A percentile compares a stretch with the other conserved stretches of the same genome.
These are phyloP conservation scores for Castanea sativa DNA, from an alignment of 306 rosid species.

Conservation along the genomic window DNA sequence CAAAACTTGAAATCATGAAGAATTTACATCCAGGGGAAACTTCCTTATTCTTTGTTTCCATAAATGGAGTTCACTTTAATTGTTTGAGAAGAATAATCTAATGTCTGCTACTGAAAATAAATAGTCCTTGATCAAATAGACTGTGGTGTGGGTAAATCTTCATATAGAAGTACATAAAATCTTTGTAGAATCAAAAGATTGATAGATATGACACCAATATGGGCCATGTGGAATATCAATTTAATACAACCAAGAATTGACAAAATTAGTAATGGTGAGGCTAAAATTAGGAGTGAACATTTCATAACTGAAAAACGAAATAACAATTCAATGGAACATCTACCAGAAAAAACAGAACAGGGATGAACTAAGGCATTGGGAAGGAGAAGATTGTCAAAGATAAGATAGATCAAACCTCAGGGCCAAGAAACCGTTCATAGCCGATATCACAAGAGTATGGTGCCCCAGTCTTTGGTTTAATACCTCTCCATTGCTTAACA, in stretches of 20 bases:
- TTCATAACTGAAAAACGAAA: neutral
- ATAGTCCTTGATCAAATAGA: neutral
- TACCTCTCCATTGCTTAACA: conserved; percentile 93
- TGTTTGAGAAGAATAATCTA: neutral
- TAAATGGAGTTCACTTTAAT: neutral
- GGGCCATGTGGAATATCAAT: neutral
- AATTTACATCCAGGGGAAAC: conserved; percentile 16
- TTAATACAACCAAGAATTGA: neutral
- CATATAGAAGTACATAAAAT: neutral
- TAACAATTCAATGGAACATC: neutral
- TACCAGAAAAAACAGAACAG: neutral
- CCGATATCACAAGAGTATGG: conserved; percentile 99
- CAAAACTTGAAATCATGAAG: neutral
- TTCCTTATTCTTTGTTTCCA: conserved; percentile 16
- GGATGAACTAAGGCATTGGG: neutral
- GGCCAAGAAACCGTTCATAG: conserved; percentile 97
- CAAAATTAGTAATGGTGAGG: neutral
- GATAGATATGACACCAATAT: neutral
- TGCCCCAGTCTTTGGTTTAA: conserved; percentile 97
- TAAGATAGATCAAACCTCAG: conserved; percentile 66
- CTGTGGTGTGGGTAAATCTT: neutral
- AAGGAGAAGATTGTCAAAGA: conserved; percentile 14
- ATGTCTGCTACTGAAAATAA: neutral
- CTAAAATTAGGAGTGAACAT: neutral
- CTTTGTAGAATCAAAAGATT: neutral